phyloP scores from a whole-genome alignment of 2,329 filamentous ascomycete genomes.

The Fonsecaea monophora region DNA sequence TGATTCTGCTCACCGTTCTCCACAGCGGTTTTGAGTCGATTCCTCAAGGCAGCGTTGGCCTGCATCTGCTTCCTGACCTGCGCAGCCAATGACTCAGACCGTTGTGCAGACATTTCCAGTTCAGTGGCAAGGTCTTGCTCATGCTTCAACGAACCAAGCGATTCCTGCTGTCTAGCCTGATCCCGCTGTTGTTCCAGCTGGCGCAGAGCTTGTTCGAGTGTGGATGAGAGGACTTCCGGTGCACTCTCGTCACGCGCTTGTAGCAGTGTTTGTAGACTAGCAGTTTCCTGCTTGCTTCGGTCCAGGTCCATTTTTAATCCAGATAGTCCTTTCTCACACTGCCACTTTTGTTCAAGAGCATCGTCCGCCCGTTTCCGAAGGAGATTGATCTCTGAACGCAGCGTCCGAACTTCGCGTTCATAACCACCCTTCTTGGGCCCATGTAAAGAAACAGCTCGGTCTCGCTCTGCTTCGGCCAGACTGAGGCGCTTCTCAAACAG shows the following conservation, averaged over 20 bases:
- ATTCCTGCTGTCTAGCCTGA: conserved; percentile 61
- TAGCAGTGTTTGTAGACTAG: conserved; percentile 77
- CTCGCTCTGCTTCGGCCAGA: conserved; percentile 77
- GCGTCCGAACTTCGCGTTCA: conserved; percentile 77
- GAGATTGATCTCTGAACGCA: conserved; percentile 83
- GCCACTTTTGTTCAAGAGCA: conserved; percentile 93
- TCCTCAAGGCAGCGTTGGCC: conserved; percentile 76
- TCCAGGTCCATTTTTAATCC: conserved; percentile 97
- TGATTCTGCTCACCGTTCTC: conserved; percentile 84
- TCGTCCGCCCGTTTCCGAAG: conserved; percentile 89
- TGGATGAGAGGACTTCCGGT: conserved; percentile 66
- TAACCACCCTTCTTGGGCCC: conserved; percentile 79
- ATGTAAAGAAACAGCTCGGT: conserved; percentile 64
- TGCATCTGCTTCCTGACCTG: conserved; percentile 82
- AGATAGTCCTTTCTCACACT: conserved; percentile 86
- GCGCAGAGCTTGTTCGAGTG: conserved; percentile 74
- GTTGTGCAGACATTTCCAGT: conserved; percentile 73
- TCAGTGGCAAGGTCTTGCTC: conserved; percentile 72
- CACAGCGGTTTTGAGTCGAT: conserved; percentile 79
- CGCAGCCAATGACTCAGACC: conserved; percentile 78
- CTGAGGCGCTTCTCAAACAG: conserved; percentile 83
- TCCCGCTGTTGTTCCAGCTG: conserved; percentile 73
- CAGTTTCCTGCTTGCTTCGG: conserved; percentile 90
- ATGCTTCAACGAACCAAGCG: conserved; percentile 74
- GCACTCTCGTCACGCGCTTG: conserved; percentile 82